These are phyloP conservation scores for Cavenderia fasciculata DNA, from an alignment of 78 protist genomes.

Conservation along the genomic window DNA sequence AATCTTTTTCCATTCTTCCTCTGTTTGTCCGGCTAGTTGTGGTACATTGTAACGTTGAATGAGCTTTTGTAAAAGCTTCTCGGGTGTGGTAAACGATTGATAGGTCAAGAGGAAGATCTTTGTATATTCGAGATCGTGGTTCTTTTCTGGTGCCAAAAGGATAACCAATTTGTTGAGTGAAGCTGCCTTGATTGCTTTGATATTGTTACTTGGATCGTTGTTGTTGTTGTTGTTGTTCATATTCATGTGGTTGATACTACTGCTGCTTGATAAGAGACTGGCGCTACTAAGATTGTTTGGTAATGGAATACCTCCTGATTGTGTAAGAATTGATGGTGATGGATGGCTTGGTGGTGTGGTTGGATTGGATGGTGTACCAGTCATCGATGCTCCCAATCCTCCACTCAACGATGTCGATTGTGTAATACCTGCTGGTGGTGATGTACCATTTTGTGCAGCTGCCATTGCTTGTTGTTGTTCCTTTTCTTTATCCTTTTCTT, in stretches of 20 bases:
- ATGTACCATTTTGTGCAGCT: neutral
- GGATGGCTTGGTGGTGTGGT: neutral
- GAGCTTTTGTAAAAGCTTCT: conserved; percentile 64
- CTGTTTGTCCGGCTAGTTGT: conserved; percentile 23
- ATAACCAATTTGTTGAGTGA: conserved; percentile 52
- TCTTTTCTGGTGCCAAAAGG: conserved; percentile 60
- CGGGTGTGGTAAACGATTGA: conserved; percentile 80
- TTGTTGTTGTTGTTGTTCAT: neutral
- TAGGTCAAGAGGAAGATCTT: conserved; percentile 78
- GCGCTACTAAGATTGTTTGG: neutral
- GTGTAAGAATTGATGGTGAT: neutral
- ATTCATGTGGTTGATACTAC: neutral
- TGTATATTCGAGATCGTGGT: conserved; percentile 63
- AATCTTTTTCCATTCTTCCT: conserved; percentile 44
- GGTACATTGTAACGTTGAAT: conserved; percentile 80
- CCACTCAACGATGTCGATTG: neutral
- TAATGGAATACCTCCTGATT: neutral
- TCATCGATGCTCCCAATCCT: neutral
- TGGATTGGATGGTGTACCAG: neutral
- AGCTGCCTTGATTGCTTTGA: conserved; percentile 67
- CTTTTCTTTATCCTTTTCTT: conserved; percentile 39
- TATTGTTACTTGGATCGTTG: neutral
- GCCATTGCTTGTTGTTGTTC: neutral
- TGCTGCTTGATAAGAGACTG: neutral
- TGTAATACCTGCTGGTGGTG: neutral